A percentile compares a stretch with the other conserved stretches of the same genome.
These are phyloP conservation scores for Apiospora kogelbergensis DNA, from an alignment of 2,329 filamentous ascomycete species.

Conservation along the genomic window DNA sequence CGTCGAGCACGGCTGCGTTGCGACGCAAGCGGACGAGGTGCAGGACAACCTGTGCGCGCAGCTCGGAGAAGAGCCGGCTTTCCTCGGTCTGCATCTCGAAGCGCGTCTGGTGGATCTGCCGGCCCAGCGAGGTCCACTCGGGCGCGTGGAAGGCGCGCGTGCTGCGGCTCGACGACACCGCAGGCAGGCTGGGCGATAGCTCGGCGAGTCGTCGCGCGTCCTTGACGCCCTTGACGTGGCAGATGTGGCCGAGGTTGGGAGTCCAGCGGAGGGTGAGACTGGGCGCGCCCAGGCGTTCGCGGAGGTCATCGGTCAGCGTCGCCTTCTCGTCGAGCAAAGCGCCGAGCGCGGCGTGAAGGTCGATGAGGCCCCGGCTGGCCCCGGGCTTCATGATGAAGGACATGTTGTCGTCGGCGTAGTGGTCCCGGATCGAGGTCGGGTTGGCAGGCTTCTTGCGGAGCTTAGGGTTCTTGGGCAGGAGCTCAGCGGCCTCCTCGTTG, in stretches of 20 bases:
- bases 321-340: constrained; percentile 60
- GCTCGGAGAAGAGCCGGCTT: constrained; percentile 70
- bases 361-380: constrained; percentile 66
- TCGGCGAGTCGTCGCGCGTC: constrained; percentile 49
- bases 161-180: constrained; percentile 76
- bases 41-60: constrained; percentile 74
- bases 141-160: constrained; percentile 83
- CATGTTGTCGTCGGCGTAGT: constrained; percentile 60
- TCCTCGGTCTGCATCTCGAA: constrained; percentile 82
- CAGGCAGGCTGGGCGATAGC: constrained; percentile 37
- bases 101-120: constrained; percentile 74
- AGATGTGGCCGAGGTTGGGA: constrained; percentile 83
- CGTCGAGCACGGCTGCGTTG: constrained; percentile 89
- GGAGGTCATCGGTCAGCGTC: constrained; percentile 60
- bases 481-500: constrained; percentile 52
- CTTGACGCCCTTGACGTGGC: constrained; percentile 78
- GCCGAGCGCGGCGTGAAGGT: constrained; percentile 68
- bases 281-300: constrained; percentile 58
- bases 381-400: constrained; percentile 65
- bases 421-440: constrained; percentile 49
- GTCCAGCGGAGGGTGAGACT: constrained; percentile 82
- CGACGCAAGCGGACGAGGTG: constrained; percentile 84
- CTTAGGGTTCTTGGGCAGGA: constrained; percentile 52
- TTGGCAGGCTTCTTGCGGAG: constrained; percentile 39
- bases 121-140: constrained; percentile 82